Percentiles rank a stretch among this genome's conserved stretches.
phyloP scores from a whole-genome alignment of 2,329 filamentous ascomycete genomes.

The Colletotrichum sidae region DNA sequence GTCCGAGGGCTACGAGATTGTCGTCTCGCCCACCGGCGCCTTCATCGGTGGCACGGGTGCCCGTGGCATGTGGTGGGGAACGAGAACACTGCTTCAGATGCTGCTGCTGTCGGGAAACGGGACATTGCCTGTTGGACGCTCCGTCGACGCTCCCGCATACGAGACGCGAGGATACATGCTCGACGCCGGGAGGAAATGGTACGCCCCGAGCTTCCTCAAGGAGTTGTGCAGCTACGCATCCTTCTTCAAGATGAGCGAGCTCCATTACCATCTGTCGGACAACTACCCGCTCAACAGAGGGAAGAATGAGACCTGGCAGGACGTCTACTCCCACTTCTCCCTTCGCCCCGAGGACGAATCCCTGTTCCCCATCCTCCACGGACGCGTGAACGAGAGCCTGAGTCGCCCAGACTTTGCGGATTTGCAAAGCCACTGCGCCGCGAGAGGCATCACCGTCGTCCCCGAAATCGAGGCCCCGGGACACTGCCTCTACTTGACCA shows the following conservation, averaged over 20 bases:
- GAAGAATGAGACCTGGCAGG: conserved; percentile 56
- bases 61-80: conserved; percentile 60
- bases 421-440: conserved; percentile 61
- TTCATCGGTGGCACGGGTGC: conserved; percentile 55
- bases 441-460: conserved; percentile 63
- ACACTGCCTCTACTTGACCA: conserved; percentile 63
- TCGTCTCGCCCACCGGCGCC: conserved; percentile 47
- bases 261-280: conserved; percentile 62
- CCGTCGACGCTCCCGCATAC: conserved; percentile 55
- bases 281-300: conserved; percentile 61
- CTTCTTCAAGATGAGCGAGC: conserved; percentile 61
- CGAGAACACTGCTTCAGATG: conserved; percentile 56
- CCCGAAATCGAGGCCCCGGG: conserved; percentile 68
- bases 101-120: conserved; percentile 47
- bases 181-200: conserved; percentile 43
- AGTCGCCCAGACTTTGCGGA: conserved; percentile 55
- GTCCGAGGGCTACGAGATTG: conserved; percentile 62
- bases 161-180: conserved; percentile 57
- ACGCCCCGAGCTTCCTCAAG: conserved; percentile 48
- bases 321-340: conserved; percentile 59
- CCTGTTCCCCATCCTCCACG: conserved; percentile 39
- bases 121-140: conserved; percentile 43
- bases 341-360: conserved; percentile 47
- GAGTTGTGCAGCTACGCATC: conserved; percentile 57
- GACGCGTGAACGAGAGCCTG: conserved; percentile 41